phyloP scores from a whole-genome alignment of 2,329 filamentous ascomycete genomes.

The Boeremia lycopersici region DNA sequence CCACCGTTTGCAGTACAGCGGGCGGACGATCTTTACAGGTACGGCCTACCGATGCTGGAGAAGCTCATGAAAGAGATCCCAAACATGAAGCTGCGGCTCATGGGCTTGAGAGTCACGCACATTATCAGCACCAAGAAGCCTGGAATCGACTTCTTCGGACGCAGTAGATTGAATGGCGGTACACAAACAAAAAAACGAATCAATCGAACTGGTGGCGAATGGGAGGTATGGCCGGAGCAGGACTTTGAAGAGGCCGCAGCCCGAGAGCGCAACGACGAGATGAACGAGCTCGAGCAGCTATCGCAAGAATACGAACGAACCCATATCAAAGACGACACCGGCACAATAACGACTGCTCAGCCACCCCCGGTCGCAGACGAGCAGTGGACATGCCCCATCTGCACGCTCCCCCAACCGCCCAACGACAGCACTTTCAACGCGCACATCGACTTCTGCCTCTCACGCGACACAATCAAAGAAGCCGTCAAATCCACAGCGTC shows the following conservation, averaged over 20 bases:
- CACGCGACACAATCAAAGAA: constrained; percentile 82
- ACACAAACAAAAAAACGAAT: constrained; percentile 12
- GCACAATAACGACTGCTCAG: constrained; percentile 26
- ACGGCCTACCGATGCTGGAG: constrained; percentile 78
- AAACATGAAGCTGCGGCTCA: constrained; percentile 77
- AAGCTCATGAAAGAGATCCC: constrained; percentile 87
- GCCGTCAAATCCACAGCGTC: constrained; percentile 64
- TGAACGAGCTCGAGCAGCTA: constrained; percentile 65
- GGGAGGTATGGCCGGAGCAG: constrained; percentile 73
- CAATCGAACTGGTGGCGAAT: constrained; percentile 54
- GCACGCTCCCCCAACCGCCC: constrained; percentile 73
- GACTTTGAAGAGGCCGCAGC: constrained; percentile 67
- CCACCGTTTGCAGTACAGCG: constrained; percentile 72
- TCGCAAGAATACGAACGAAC: constrained; percentile 61
- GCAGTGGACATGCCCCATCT: constrained; percentile 88
- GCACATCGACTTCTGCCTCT: constrained; percentile 92
- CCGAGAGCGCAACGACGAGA: constrained; percentile 64
- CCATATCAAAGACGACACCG: constrained; percentile 14
- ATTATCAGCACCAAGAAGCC: constrained; percentile 84
- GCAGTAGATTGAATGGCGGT: constrained; percentile 28
- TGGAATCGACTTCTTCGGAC: constrained; percentile 81
- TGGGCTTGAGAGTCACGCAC: constrained; percentile 88
- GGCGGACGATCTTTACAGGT: constrained; percentile 83
- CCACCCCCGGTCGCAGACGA: constrained; percentile 29
- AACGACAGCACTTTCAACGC: constrained; percentile 83